Conservation (phyloP, 805 yeast genomes). For the Schwanniomyces vanrijiae region DNA sequence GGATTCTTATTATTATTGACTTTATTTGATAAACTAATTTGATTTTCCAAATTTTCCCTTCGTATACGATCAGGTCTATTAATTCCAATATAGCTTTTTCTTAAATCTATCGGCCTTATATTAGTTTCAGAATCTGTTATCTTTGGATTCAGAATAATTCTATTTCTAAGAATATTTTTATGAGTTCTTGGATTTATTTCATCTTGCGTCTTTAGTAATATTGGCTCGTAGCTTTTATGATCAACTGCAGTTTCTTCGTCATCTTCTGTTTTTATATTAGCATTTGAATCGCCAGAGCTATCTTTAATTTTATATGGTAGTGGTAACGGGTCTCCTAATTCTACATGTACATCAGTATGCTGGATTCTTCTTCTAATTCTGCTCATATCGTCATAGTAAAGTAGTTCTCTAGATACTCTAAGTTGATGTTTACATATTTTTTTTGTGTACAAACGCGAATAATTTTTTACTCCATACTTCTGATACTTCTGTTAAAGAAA, state of each 20-base stretch:
- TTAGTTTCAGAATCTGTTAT: not conserved
- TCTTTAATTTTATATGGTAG: slow-evolving; percentile 26
- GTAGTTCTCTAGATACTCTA: not conserved
- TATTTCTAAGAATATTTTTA: not conserved
- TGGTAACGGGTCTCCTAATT: slow-evolving; percentile 38
- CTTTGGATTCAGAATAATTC: not conserved
- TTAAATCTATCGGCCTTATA: not conserved
- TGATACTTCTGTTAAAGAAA: no score
- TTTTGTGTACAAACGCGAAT: slow-evolving; percentile 4
- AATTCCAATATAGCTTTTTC: not conserved
- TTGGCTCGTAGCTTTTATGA: slow-evolving; percentile 6
- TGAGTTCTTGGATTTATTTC: not conserved
- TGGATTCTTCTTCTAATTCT: slow-evolving; percentile 3
- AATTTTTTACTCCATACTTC: not conserved
- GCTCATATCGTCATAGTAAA: slow-evolving; percentile 9
- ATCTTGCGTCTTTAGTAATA: slow-evolving; percentile 1
- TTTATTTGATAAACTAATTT: not conserved
- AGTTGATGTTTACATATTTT: not conserved
- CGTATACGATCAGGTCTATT: not conserved
- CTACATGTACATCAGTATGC: slow-evolving; percentile 8
- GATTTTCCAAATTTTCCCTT: not conserved
- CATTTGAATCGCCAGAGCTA: not conserved
- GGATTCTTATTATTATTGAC: not conserved
- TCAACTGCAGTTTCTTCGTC: slow-evolving; percentile 13
- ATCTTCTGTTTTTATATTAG: slow-evolving; percentile 5